Evolutionary conservation across 2,329 filamentous ascomycete species (phyloP), one percentile per base, ranked within the genome.

Genomic region (Fusarium pseudograminearum): DNA sequence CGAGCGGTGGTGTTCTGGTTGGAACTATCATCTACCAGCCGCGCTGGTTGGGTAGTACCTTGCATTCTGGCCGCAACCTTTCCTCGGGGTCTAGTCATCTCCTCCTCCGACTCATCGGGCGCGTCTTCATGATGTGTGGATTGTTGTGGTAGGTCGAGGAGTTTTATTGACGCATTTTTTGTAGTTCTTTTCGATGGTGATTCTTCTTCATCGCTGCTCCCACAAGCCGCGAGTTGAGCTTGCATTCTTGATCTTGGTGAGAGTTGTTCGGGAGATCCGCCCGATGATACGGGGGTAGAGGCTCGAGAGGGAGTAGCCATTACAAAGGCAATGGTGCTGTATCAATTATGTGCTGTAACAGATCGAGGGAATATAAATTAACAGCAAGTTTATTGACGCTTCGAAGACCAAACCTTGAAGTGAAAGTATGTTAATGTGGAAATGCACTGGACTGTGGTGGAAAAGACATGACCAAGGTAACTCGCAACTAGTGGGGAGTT

Each of bases 21-120:
- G 26, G 26, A 18, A 5, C 26, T 53, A n/a, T 50, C 51, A 30
- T 34, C 22, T 36, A 28, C 24, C 28, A 57, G 34, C 26, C 57
- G 64, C 14, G 71, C 70, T 11, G 71, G 76, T 38, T 69, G 48
- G 24, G 64, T 58, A 33, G 65, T 71, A 42, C 77, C 84, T 65
- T 86, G 84, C 85, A 93, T 89, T 53, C 88, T 84, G 18, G 90
- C 85, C 15, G 90, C 90, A 70, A 93, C 82, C 54, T 87, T 86
- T 26, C 90, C 90, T 57, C 86, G 85, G 1, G 91, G 91, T 45
- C 83, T 81, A 4, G 1, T 11, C 6, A 85, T 60, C 7, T 76
- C 73, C 38, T 77, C 71, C 24, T 80, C 78, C 6, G 77, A 77
- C 28, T 79, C 80, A 15, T 83, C 82, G 34, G 85, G 82, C n/a